Evolutionary conservation across 1,284 basidiomycete genomes (phyloP).

Genomic region (Malassezia dermatis): DNA sequence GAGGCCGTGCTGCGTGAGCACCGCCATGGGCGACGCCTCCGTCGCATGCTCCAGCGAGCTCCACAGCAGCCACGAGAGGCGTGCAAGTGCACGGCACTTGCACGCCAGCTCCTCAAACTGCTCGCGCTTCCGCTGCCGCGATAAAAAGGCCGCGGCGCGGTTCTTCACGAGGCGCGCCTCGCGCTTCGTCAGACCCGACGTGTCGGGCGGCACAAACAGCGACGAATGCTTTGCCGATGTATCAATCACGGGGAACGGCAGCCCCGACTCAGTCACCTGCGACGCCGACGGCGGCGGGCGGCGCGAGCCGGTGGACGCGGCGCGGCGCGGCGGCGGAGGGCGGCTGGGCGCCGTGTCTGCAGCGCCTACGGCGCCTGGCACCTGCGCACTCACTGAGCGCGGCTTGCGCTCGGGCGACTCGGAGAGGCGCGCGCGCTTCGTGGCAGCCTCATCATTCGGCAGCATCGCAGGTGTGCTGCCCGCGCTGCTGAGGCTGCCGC

Average conservation of each 20-base stretch:
- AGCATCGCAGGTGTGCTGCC: not conserved
- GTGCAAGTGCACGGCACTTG: conserved; percentile 53
- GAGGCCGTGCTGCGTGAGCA: not conserved
- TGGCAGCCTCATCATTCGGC: not conserved
- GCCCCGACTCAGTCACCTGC: conserved; percentile 41
- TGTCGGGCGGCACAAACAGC: conserved; percentile 69
- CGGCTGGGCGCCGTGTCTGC: not conserved
- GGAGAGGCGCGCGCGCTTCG: not conserved
- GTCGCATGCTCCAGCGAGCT: conserved; percentile 11
- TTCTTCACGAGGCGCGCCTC: conserved; percentile 84
- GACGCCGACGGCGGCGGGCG: conserved; percentile 40
- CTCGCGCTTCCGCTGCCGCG: conserved; percentile 76
- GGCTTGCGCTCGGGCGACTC: conserved; percentile 5
- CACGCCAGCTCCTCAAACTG: conserved; percentile 81
- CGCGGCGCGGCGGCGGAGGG: not conserved
- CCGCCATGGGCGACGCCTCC: not conserved
- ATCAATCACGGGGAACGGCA: conserved; percentile 47
- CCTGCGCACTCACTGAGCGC: not conserved
- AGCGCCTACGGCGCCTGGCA: not conserved
- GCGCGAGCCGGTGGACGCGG: conserved; percentile 10
- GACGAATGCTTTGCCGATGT: conserved; percentile 45
- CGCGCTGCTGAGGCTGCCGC: not conserved
- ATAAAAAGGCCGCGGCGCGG: conserved; percentile 77
- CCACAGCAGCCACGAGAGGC: conserved; percentile 40
- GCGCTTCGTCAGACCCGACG: conserved; percentile 72